Conservation (phyloP, 257 asterid species). For the Leptodermis oblonga region DNA sequence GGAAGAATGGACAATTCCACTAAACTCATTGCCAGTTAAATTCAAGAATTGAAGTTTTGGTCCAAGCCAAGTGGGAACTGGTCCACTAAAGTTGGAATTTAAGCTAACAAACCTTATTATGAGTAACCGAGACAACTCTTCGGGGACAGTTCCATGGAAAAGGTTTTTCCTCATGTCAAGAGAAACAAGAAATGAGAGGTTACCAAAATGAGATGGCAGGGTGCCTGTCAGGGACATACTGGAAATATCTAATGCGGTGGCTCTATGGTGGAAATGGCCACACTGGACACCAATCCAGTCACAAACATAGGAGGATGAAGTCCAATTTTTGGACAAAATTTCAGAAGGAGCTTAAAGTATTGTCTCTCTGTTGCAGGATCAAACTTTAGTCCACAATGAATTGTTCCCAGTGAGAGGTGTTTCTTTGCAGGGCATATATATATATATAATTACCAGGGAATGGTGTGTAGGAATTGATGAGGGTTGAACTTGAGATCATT, state of each 20-base stretch:
- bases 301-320: neutral
- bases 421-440: too few relatives aligned
- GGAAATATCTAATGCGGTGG: neutral
- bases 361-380: too few relatives aligned
- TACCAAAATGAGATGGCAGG: neutral
- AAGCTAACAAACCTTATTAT: neutral
- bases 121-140: neutral
- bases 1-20: neutral
- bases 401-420: too few relatives aligned
- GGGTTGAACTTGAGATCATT: too few relatives aligned
- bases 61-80: neutral
- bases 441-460: too few relatives aligned
- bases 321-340: conserved; percentile 4
- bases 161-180: neutral
- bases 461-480: too few relatives aligned
- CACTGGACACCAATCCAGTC: neutral
- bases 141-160: neutral
- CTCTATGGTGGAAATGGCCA: neutral
- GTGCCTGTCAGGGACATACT: neutral
- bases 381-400: too few relatives aligned
- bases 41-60: too few relatives aligned
- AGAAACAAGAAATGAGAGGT: conserved; percentile 6
- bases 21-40: neutral
- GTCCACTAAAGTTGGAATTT: neutral
- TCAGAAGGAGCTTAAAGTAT: neutral